Evolutionary conservation across 768 basidiomycete genomes (phyloP).

Genomic region (Heimioporus sp.): DNA sequence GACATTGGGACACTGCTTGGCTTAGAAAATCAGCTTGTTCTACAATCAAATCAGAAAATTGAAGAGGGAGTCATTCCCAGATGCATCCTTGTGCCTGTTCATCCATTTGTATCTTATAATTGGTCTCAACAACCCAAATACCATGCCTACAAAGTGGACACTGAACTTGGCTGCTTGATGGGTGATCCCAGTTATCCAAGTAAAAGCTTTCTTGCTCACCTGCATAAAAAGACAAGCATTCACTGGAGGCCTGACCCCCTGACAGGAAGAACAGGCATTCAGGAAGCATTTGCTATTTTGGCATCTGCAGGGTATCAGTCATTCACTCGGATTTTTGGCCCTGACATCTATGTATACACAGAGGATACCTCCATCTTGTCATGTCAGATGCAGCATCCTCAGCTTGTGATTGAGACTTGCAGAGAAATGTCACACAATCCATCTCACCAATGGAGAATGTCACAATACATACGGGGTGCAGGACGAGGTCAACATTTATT

Average conservation of each 20-base stretch:
- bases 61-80: neutral
- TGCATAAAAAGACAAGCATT: neutral
- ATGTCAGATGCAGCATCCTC: no score
- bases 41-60: neutral
- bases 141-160: neutral
- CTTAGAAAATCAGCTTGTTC: neutral
- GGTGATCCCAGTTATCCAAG: neutral
- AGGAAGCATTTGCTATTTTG: neutral
- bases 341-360: no score
- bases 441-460: no score
- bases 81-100: neutral
- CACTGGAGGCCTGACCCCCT: neutral
- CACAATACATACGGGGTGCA: no score
- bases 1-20: neutral
- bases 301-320: neutral
- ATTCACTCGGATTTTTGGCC: neutral
- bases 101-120: no score
- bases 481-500: no score
- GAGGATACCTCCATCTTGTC: no score
- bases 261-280: neutral
- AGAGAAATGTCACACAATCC: no score
- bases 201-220: neutral
- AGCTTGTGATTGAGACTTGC: no score
- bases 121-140: no score
- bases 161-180: neutral